Percentiles rank a stretch among this genome's conserved stretches.
Evolutionary conservation across 2,329 filamentous ascomycete genomes (phyloP).

Genomic region (Arthroderma sp.): DNA sequence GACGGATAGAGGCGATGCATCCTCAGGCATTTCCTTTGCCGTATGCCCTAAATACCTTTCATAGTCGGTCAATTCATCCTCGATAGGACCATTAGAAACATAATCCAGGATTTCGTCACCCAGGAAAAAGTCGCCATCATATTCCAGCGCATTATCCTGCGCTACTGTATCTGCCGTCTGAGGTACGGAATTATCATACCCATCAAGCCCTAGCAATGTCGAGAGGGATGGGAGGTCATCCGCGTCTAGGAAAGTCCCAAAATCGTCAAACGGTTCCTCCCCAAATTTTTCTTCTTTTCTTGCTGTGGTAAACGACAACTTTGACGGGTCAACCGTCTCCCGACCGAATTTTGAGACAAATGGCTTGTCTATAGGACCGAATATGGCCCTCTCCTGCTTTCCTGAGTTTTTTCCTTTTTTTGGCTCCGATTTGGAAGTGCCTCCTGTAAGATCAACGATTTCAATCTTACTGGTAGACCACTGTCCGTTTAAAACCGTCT

Average conservation of each 20-base stretch:
- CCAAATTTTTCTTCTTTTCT: too few species aligned
- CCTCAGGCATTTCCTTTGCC: too few species aligned
- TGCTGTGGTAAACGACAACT: too few species aligned
- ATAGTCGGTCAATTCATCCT: slow-evolving; percentile 4
- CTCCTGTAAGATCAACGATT: slow-evolving; percentile 9
- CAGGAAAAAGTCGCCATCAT: too few species aligned
- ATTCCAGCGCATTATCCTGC: too few species aligned
- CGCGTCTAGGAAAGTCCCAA: not conserved
- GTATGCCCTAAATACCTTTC: not conserved
- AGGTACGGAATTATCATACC: too few species aligned
- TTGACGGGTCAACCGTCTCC: not conserved
- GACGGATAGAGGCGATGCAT: not conserved
- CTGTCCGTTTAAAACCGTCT: slow-evolving; percentile 13
- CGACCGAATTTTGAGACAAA: not conserved
- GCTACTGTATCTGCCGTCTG: too few species aligned
- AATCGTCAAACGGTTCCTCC: too few species aligned
- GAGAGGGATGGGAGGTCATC: slow-evolving; percentile 28
- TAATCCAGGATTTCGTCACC: too few species aligned
- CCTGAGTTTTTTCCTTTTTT: slow-evolving; percentile 1
- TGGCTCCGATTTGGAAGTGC: slow-evolving; percentile 1
- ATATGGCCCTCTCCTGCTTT: slow-evolving; percentile 2
- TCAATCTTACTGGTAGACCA: slow-evolving; percentile 6
- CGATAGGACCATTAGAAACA: not conserved
- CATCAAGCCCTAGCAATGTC: slow-evolving; percentile 12
- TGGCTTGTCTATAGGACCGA: not conserved